These are phyloP conservation scores for Eruca vesicaria DNA, from an alignment of 441 rosid genomes.

Conservation along the genomic window DNA sequence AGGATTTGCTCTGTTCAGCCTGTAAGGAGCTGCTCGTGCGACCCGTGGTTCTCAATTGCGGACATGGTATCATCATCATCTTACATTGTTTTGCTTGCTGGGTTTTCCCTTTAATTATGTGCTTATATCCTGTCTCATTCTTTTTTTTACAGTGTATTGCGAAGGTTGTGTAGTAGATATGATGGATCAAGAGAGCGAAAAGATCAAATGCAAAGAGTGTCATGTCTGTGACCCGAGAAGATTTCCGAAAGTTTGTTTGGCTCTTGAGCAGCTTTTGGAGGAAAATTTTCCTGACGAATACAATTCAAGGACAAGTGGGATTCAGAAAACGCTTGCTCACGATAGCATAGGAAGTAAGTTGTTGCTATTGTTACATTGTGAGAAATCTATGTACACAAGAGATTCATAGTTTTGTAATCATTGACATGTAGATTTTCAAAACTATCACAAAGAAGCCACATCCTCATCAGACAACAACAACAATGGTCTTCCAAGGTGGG, in stretches of 20 bases:
- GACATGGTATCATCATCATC: conserved; percentile 58
- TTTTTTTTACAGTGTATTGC: conserved; percentile 51
- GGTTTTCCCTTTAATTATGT: neutral
- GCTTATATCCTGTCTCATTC: neutral
- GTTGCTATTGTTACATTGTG: neutral
- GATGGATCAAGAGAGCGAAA: conserved; percentile 34
- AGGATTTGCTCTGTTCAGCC: conserved; percentile 57
- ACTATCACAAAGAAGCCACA: conserved; percentile 5
- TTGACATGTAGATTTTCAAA: conserved; percentile 6
- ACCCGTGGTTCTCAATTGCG: conserved; percentile 77
- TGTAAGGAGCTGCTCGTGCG: conserved; percentile 64
- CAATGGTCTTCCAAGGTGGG: conserved; percentile 17
- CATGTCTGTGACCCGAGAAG: conserved; percentile 56
- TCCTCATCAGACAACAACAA: neutral
- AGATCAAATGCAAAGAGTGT: conserved; percentile 66
- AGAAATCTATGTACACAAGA: neutral
- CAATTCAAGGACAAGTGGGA: conserved; percentile 44
- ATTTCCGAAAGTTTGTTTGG: conserved; percentile 64
- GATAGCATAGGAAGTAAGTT: conserved; percentile 28
- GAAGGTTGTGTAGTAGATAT: conserved; percentile 50
- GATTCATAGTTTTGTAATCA: neutral
- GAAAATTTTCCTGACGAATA: conserved; percentile 58
- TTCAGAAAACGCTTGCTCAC: conserved; percentile 28
- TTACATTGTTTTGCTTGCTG: neutral
- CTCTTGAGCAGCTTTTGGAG: conserved; percentile 59